A percentile compares a stretch with the other conserved stretches of the same genome.
These are phyloP conservation scores for Rhodosporidiobolus sp. DNA, from an alignment of 768 basidiomycete species.

Conservation along the genomic window DNA sequence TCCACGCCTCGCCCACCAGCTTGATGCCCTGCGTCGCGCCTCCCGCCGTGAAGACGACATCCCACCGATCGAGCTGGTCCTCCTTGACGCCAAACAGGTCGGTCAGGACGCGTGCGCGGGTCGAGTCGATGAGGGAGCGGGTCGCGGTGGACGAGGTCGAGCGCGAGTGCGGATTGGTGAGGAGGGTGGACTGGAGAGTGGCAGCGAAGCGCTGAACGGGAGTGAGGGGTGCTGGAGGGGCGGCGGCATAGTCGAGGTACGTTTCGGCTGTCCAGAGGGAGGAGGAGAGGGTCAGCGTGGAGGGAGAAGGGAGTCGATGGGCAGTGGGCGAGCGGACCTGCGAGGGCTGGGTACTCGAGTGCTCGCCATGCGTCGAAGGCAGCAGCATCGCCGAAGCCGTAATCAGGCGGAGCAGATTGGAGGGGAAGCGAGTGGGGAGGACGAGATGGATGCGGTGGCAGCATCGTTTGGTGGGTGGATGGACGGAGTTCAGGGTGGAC, in stretches of 20 bases:
- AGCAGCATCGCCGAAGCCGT: neutral
- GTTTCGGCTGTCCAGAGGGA: conserved; percentile 4
- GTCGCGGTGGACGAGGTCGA: conserved; percentile 32
- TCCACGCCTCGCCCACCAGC: conserved; percentile 39
- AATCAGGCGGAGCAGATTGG: too few species aligned
- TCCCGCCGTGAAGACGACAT: conserved; percentile 42
- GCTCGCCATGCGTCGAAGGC: neutral
- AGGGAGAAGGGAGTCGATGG: neutral
- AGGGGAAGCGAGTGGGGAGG: too few species aligned
- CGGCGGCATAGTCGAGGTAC: conserved; percentile 43
- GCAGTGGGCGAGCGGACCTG: conserved; percentile 1
- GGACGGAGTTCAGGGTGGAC: neutral
- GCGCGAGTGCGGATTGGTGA: conserved; percentile 42
- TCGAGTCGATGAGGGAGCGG: conserved; percentile 18
- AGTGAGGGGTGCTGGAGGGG: conserved; percentile 36
- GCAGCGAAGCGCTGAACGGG: conserved; percentile 18
- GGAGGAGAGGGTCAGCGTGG: neutral
- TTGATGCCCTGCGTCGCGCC: conserved; percentile 41
- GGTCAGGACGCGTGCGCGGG: conserved; percentile 30
- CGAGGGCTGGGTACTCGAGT: conserved; percentile 33
- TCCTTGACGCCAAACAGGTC: conserved; percentile 36
- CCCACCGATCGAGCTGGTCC: conserved; percentile 28
- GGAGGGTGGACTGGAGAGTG: conserved; percentile 20
- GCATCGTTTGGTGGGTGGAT: neutral
- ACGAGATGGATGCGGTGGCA: too few species aligned